A percentile compares a stretch with the other conserved stretches of the same genome.
phyloP scores from a whole-genome alignment of 305 asterid genomes.

The Caryopteris hybrid region DNA sequence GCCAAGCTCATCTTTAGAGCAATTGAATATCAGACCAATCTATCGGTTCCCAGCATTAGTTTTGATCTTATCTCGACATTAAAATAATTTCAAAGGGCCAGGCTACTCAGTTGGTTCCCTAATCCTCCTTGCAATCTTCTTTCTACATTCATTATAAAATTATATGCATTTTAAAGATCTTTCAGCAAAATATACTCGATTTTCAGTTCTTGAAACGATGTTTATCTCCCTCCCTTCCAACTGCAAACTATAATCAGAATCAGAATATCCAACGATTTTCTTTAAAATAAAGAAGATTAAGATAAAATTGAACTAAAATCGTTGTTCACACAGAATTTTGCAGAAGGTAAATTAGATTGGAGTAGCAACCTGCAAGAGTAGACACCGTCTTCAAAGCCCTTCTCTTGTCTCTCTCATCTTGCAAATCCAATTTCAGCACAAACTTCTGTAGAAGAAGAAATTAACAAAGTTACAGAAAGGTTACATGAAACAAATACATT shows the following conservation, averaged over 20 bases:
- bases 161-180: neutral
- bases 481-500: neutral
- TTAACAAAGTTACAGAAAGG: neutral
- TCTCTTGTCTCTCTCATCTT: constrained; percentile 50
- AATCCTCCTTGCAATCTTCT: neutral
- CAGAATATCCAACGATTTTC: neutral
- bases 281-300: neutral
- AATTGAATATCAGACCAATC: neutral
- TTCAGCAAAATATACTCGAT: neutral
- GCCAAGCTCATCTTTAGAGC: neutral
- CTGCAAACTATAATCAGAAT: neutral
- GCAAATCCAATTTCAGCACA: constrained; percentile 55
- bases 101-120: neutral
- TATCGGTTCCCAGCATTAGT: neutral
- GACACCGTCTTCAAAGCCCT: constrained; percentile 60
- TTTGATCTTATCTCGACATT: neutral
- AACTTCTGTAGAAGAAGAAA: constrained; percentile 35
- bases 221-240: neutral
- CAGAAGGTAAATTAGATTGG: neutral
- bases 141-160: neutral
- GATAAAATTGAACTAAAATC: neutral
- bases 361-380: constrained; percentile 42
- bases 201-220: neutral
- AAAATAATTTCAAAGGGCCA: neutral
- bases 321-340: neutral